These are phyloP conservation scores for Zanthoxylum bungeanum DNA, from an alignment of 345 rosid species.

Conservation along the genomic window DNA sequence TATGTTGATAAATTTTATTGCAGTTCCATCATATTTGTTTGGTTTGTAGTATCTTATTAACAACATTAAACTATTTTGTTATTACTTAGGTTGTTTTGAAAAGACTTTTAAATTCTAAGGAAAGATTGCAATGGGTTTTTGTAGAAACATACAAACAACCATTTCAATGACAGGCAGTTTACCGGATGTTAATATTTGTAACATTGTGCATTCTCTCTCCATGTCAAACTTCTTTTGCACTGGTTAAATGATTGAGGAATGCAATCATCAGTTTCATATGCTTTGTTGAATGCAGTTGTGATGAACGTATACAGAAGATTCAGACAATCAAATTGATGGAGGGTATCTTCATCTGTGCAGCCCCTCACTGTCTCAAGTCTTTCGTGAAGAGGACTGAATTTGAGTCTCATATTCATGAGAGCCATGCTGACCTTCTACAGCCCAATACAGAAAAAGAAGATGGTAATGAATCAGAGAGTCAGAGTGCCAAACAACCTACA, in stretches of 20 bases:
- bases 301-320: slow-evolving; percentile 93
- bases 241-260: background rate
- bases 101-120: background rate
- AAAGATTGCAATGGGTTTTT: background rate
- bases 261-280: slow-evolving; percentile 7
- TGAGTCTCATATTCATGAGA: slow-evolving; percentile 69
- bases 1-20: background rate
- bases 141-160: background rate
- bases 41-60: background rate
- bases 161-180: background rate
- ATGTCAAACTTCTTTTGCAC: background rate
- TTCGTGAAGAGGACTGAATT: slow-evolving; percentile 78
- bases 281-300: slow-evolving; percentile 54
- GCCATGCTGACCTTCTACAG: slow-evolving; percentile 62
- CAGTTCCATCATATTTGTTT: background rate
- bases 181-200: background rate
- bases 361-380: slow-evolving; percentile 95
- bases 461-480: slow-evolving; percentile 70
- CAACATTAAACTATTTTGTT: background rate
- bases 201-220: background rate
- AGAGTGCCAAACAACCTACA: slow-evolving; percentile 62
- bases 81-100: background rate
- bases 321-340: slow-evolving; percentile 98
- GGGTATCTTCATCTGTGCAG: slow-evolving; percentile 96
- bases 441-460: slow-evolving; percentile 69